Percentiles rank a stretch among this genome's conserved stretches.
phyloP scores from a whole-genome alignment of 441 rosid genomes.

The Syzygium syzygioides region DNA sequence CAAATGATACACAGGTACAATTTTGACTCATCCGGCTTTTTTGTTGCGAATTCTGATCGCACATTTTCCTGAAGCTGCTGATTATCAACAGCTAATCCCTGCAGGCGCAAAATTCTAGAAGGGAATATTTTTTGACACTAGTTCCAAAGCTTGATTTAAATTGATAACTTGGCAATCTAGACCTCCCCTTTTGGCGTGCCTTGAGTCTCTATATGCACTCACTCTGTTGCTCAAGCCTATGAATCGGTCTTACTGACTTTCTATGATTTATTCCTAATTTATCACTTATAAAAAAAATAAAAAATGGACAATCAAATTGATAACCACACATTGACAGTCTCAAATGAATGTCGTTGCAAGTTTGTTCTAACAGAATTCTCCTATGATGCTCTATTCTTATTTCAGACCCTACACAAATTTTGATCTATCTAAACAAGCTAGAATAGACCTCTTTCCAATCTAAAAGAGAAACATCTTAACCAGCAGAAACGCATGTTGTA shows the following conservation, averaged over 20 bases:
- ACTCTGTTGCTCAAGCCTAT: not conserved
- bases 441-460: not conserved
- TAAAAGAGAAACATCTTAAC: not conserved
- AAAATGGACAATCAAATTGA: not conserved
- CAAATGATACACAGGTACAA: not conserved
- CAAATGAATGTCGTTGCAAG: not conserved
- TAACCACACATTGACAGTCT: not conserved
- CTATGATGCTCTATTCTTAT: not conserved
- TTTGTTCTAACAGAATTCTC: not conserved
- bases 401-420: not conserved
- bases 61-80: not conserved
- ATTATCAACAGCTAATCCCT: not conserved
- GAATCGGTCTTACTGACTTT: not conserved
- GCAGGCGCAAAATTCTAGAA: not conserved
- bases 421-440: not conserved
- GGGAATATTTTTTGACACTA: not conserved
- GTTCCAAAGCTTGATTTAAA: not conserved
- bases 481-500: not conserved
- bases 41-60: not conserved
- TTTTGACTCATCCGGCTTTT: not conserved
- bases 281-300: not conserved
- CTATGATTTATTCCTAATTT: not conserved
- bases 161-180: not conserved
- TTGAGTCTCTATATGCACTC: not conserved
- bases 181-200: not conserved